Evolutionary conservation across 2,329 filamentous ascomycete species (phyloP), one percentile per base, ranked within the genome.

Genomic region (Capronia epimyces): DNA sequence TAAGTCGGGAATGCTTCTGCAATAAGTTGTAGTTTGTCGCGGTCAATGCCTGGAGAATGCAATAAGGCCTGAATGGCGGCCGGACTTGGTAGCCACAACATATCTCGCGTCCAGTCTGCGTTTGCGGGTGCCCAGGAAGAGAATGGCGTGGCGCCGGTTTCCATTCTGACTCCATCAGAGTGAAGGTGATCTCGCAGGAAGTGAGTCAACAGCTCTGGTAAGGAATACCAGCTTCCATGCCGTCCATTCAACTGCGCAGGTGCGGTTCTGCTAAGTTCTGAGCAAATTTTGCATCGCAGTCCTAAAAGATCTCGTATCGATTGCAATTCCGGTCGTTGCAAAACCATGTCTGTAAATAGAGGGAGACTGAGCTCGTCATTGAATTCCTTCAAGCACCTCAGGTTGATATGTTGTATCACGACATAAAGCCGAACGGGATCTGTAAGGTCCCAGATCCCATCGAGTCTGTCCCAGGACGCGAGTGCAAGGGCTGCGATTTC

Each of bases 391-490:
- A 75, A 71, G 62, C 83, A 87, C 29, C 72, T 74, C 48, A 75
- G 74, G 49, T 78, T 73, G 45, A 82, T 69, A 63, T 86, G 81
- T 62, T 84, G 75, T 36, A 90, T 74, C 8, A 86, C 71, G 41
- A 81, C 75, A 53, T 79, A 78, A 13, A 86, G 73, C 57, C 81
- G 80, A 41, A 87, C 73, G 53, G 77, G 78, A 32, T 78, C 76
- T 12, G 82, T 76, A 13, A 88, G 67, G 44, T 82, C 77, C 58
- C 79, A 79, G 55, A 87, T 71, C 2, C 74, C 74, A 6, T 75
- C 75, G 2, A 83, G 76, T 18, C 72, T 68, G 55, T 78, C 77
- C 84, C 85, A 90, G 29, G 84, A 67, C 20, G 81, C 77, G 52
- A 78, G 75, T 3, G 80, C 77, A 61, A 76, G 74, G 36, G 68